Base-by-base conservation (phyloP, 2,329 filamentous ascomycete genomes). In the Claviceps humidiphila region DNA sequence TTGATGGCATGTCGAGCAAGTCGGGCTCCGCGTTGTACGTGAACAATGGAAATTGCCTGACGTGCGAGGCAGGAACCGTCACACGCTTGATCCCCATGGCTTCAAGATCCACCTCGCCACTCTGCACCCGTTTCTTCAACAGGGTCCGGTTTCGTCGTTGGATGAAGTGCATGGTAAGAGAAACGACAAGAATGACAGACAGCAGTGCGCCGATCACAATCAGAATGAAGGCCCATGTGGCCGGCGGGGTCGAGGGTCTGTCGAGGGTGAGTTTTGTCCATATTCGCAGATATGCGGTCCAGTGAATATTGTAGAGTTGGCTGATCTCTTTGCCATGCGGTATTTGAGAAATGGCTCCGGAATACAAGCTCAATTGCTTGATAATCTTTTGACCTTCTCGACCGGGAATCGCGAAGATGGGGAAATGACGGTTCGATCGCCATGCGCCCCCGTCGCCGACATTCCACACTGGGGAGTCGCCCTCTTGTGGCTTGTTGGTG, bases 41-140 rank as follows among this genome's bases (percentile, higher is more conserved):
- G 62, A 87, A 94, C 2, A 91, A 67, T 0, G 89, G 88, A 60
- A 96, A 84, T 20, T 77, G 76, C 47, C 86, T 76, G 24, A 97
- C 75, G 41, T 89, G 73, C 8, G 81, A 70, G 46, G 76, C 71
- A 1, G 91, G 89, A 0, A 96, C 87, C 2, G 80, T 87, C 24
- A 95, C 69, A 14, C 85, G 79, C 62, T 88, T 91, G 59, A 96
- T 87, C 2, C 89, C 90, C 58, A 95, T 76, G 2, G 81, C 82
- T 66, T 96, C 90, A 3, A 96, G 73, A 61, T 96, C 87, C 20
- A 95, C 82, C 59, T 95, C 86, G 50, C 91, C 90, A 7, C 74
- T 75, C 53, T 80, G 75, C 16, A 96, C 84, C 13, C 89, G 81
- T 47, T 80, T 77, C 49, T 81, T 80, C 11, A 97, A 71, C 1